Evolutionary conservation across 306 rosid genomes (phyloP).

Genomic region (Crotalaria pallida): DNA sequence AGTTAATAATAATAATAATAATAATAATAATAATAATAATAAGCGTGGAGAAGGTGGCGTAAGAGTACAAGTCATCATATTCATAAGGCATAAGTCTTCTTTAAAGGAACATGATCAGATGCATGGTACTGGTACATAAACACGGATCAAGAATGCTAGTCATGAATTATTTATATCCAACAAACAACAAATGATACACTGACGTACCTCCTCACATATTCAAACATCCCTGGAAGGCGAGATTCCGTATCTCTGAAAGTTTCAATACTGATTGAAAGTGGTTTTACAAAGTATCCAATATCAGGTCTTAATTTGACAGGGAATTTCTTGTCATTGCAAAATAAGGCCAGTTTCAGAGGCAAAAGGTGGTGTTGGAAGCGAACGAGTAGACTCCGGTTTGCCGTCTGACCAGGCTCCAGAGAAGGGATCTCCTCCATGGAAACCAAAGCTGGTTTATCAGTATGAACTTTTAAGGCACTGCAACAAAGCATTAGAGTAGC

Average conservation of each 20-base stretch:
- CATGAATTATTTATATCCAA: neutral
- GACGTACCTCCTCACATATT: constrained; percentile 77
- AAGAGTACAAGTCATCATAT: neutral
- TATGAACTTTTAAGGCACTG: constrained; percentile 49
- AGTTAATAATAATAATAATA: neutral
- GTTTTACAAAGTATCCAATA: constrained; percentile 82
- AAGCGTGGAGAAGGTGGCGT: neutral
- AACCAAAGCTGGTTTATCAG: constrained; percentile 42
- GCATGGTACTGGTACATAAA: neutral
- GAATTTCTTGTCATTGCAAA: constrained; percentile 62
- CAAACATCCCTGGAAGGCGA: constrained; percentile 91
- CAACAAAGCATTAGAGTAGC: constrained; percentile 27
- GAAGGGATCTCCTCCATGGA: constrained; percentile 65
- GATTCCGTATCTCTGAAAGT: constrained; percentile 65
- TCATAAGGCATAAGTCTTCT: neutral
- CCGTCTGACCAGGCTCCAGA: constrained; percentile 72
- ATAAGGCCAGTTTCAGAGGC: constrained; percentile 76
- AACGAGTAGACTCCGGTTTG: constrained; percentile 55
- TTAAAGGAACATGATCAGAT: constrained; percentile 1
- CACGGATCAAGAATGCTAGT: neutral
- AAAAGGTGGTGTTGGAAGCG: constrained; percentile 91
- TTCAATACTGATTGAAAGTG: constrained; percentile 57
- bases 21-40: too few species aligned
- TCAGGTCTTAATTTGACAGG: constrained; percentile 81
- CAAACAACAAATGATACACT: constrained; percentile 1